Base-by-base conservation (phyloP, 768 basidiomycete genomes). In the Lactarius trivialis region DNA sequence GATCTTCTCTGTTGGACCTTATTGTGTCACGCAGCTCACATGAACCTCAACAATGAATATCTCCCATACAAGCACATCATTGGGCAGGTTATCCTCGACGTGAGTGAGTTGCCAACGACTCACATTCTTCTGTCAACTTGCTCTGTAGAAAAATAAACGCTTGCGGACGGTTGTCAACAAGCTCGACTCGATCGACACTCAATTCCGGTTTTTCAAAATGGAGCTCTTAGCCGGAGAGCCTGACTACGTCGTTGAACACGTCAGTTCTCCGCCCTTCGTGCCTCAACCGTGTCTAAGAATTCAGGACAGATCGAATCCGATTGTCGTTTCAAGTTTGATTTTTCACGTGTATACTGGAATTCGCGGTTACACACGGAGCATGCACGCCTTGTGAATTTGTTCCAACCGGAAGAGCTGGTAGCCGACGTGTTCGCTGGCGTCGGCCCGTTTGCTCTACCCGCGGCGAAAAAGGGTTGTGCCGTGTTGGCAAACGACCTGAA, bases 341-440 rank as follows among this genome's bases (percentile, higher is more conserved):
- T 98, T 71, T 86, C 89, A 7, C 80, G 86, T 70, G 97, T 98
- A 14, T 99, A 99, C 74, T 99, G 95, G 95, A 99, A 99, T 76
- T 96, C 95, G 17, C 86, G 97, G 39, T 76, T 99, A 37, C 89
- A 93, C 60, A 85, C 86, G 4, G 97, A 99, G 71, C 97, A 99
- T 70, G 84, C 85, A 30, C 86, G 95, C 3, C 78, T 99, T 17
- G 89, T 98, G 45, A 72, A 80, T 19, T 67, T 79, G 37, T 95
- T 98, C 74, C 71, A 79, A 30, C 82, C 85, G 0, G 79, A 85
- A 28, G 91, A 93, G 56, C 82, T 98, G 21, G 74, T 98, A 26
- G 94, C 85, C 3, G 97, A 99, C 71, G 93, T 91, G 33, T 95
- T 98, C 72, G 97, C 97, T 0, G 97, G 97, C 15, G 95, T 99